Percentiles rank a stretch among this genome's conserved stretches.
phyloP scores from a whole-genome alignment of 352 stramenopile genomes.

The Globisporangium sylvaticum region DNA sequence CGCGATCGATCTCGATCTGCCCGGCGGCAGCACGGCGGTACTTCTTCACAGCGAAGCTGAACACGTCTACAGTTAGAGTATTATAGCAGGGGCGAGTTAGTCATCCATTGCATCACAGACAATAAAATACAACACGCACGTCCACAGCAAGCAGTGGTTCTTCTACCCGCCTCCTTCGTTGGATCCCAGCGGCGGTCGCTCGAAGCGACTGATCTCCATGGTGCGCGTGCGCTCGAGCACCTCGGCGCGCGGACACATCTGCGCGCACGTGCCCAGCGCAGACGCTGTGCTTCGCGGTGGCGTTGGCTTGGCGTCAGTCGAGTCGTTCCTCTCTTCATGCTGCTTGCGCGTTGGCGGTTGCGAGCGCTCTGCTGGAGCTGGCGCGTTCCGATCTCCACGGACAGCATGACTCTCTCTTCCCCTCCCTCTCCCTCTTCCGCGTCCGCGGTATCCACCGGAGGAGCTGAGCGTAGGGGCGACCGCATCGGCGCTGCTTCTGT shows the following conservation, averaged over 20 bases:
- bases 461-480: background rate
- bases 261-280: constrained; percentile 21
- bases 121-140: background rate
- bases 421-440: background rate
- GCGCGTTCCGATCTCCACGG: background rate
- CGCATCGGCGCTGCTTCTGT: background rate
- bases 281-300: background rate
- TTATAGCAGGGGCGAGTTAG: background rate
- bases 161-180: background rate
- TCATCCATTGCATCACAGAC: background rate
- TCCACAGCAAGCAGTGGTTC: background rate
- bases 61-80: constrained; percentile 13
- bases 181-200: constrained; percentile 9
- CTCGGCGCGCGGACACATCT: constrained; percentile 33
- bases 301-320: background rate
- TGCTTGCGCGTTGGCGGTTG: background rate
- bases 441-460: background rate
- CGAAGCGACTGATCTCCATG: constrained; percentile 48
- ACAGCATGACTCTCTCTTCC: background rate
- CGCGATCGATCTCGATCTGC: constrained; percentile 19
- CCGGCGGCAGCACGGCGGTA: constrained; percentile 50
- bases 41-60: constrained; percentile 35
- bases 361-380: background rate
- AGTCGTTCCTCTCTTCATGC: background rate
- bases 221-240: constrained; percentile 25